Evolutionary conservation across 2,329 filamentous ascomycete species (phyloP), one percentile per base, ranked within the genome.

Genomic region (Colletotrichum lindemuthianum): DNA sequence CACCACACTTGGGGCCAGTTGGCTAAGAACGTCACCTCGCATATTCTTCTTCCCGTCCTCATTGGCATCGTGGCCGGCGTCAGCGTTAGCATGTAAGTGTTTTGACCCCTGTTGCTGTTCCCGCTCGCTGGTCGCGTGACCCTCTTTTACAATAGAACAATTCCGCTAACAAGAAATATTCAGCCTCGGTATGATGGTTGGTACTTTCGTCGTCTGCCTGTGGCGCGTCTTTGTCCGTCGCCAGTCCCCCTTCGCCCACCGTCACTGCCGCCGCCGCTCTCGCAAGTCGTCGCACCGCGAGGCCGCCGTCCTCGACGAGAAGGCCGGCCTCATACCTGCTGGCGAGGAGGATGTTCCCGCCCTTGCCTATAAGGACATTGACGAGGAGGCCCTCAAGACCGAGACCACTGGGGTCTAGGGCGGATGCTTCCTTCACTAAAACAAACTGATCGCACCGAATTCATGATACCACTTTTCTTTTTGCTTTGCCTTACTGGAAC

Each of bases 11-110:
- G 85, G 77, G 74, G 78, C 57, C 77, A 81, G 65, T 75, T 88
- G 33, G 68, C 88, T 50, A 81, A 82, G 71, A 85, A 85, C 70
- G 81, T 90, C 53, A 81, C 85, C 67, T 80, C 87, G 41, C 86
- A 89, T 66, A 83, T 93, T 48, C 74, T 92, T 51, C 80, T 92
- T 43, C 90, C 91, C 2, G 81, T 92, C 57, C 77, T 90, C 56
- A 83, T 92, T 68, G 91, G 91, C 63, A 83, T 92, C 68, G 82
- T 87, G 32, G 88, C 89, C 48, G 91, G 90, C 72, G 84, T 92
- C 59, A 82, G 83, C 36, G 87, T 90, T 67, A 90, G 89, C 75
- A 74, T 91, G 83, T 86, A 80, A 73, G 83, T 81, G 68, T 50
- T 40, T 33, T 6, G 34, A 12, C 44, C 47, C 51, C 40, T 50